These are phyloP conservation scores for Tricholoma bakamatsutake DNA, from an alignment of 768 basidiomycete genomes.

Conservation along the genomic window DNA sequence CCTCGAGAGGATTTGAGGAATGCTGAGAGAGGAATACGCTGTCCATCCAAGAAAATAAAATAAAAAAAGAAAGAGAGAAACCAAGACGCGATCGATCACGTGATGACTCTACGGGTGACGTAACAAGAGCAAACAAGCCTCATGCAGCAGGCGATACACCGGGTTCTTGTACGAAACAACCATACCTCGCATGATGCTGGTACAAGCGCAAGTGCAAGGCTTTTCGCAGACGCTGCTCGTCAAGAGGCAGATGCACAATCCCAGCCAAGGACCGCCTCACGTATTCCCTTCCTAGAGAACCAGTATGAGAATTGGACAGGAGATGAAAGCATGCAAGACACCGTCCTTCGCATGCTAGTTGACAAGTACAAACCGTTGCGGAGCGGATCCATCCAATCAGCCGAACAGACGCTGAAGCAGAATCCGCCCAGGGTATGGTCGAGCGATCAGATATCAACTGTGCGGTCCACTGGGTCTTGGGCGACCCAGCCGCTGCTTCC, in stretches of 20 bases:
- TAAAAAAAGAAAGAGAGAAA: too few relatives aligned
- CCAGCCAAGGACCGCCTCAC: constrained; percentile 10
- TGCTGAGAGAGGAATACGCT: constrained; percentile 53
- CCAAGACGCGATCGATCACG: background rate
- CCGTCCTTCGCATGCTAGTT: constrained; percentile 77
- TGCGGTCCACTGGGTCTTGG: constrained; percentile 35
- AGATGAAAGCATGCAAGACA: constrained; percentile 64
- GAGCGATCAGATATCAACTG: constrained; percentile 11
- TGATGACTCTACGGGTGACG: background rate
- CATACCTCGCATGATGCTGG: background rate
- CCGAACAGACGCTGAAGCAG: constrained; percentile 61
- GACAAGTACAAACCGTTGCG: constrained; percentile 84
- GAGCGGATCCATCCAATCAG: constrained; percentile 48
- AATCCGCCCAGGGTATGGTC: constrained; percentile 35
- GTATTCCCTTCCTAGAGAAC: constrained; percentile 27
- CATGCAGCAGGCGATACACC: background rate
- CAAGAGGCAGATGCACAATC: constrained; percentile 39
- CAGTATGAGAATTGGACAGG: constrained; percentile 71
- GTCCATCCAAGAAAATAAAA: constrained; percentile 23
- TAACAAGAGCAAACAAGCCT: background rate
- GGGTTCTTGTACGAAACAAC: background rate
- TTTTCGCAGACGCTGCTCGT: constrained; percentile 56
- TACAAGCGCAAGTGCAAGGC: constrained; percentile 45
- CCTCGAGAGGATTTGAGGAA: constrained; percentile 71
- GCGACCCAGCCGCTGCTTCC: constrained; percentile 49